phyloP scores from a whole-genome alignment of 1,284 basidiomycete genomes.

The Microbotryum silenes-acaulis region DNA sequence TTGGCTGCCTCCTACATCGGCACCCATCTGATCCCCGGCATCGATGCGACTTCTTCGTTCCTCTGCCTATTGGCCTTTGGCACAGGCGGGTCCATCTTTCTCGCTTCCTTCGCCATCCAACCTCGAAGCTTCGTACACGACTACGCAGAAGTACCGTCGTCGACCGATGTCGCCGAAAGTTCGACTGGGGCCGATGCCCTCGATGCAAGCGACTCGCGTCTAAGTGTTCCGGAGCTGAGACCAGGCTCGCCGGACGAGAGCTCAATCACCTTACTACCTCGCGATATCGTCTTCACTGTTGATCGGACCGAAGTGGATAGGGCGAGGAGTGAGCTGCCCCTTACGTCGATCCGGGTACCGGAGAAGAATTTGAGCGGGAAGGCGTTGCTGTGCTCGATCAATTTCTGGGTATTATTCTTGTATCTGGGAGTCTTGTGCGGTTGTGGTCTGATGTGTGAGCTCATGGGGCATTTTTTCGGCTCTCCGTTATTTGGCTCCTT shows the following conservation, averaged over 20 bases:
- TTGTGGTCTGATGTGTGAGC: conserved; percentile 2
- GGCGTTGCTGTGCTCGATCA: background rate
- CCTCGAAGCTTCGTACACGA: background rate
- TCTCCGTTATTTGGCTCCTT: background rate
- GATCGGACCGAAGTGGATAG: too few relatives aligned
- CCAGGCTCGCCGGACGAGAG: too few relatives aligned
- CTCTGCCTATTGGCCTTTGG: background rate
- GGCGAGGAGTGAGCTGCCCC: too few relatives aligned
- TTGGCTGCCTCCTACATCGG: background rate
- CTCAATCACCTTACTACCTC: too few relatives aligned
- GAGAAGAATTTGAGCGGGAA: background rate
- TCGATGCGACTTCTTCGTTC: background rate
- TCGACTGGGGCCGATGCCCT: too few relatives aligned
- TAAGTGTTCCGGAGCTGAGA: too few relatives aligned
- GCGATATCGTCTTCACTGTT: too few relatives aligned
- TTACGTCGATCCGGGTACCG: too few relatives aligned
- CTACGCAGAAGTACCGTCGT: too few relatives aligned
- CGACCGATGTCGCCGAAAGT: too few relatives aligned
- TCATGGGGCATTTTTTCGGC: background rate
- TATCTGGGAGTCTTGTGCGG: background rate
- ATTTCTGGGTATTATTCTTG: background rate
- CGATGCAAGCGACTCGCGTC: too few relatives aligned
- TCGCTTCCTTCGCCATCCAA: background rate
- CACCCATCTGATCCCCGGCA: background rate
- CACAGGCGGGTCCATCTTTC: background rate